Evolutionary conservation across 2,329 filamentous ascomycete genomes (phyloP).

Genomic region (Cryphonectria nitschkei): DNA sequence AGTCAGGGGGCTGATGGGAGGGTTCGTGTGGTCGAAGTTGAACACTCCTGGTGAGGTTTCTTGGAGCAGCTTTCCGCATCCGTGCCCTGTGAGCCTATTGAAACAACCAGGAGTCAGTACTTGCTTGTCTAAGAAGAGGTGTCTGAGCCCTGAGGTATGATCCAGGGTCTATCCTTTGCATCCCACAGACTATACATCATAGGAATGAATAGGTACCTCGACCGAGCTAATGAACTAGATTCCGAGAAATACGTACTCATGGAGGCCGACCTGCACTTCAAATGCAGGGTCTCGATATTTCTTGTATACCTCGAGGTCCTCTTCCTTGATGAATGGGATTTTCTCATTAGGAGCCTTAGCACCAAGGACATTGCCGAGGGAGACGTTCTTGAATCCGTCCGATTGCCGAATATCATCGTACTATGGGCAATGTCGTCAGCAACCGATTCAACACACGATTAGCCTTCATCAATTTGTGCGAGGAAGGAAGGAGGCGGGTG

Average conservation of each 20-base stretch:
- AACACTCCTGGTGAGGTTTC: constrained; percentile 80
- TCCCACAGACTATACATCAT: not conserved
- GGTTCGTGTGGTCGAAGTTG: constrained; percentile 86
- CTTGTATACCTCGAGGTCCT: constrained; percentile 77
- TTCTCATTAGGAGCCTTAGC: constrained; percentile 92
- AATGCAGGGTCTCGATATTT: constrained; percentile 87
- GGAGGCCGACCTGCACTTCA: constrained; percentile 93
- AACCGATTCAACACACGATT: not conserved
- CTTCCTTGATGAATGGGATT: constrained; percentile 83
- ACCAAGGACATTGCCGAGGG: constrained; percentile 87
- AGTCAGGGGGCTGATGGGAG: constrained; percentile 79
- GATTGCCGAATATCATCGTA: constrained; percentile 80
- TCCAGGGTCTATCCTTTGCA: not conserved
- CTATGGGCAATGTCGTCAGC: not conserved
- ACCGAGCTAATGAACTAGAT: not conserved
- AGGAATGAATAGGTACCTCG: not conserved
- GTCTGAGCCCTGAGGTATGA: not conserved
- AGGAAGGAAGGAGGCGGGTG: too few relatives aligned
- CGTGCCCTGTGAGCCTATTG: constrained; percentile 69
- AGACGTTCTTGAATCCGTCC: constrained; percentile 91
- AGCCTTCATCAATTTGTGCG: not conserved
- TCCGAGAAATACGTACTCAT: constrained; percentile 56
- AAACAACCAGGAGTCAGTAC: not conserved
- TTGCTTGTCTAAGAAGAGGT: not conserved
- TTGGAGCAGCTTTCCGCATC: constrained; percentile 90